Base-by-base conservation (phyloP, 2,329 filamentous ascomycete species). In the Cyclaneusma minus region DNA sequence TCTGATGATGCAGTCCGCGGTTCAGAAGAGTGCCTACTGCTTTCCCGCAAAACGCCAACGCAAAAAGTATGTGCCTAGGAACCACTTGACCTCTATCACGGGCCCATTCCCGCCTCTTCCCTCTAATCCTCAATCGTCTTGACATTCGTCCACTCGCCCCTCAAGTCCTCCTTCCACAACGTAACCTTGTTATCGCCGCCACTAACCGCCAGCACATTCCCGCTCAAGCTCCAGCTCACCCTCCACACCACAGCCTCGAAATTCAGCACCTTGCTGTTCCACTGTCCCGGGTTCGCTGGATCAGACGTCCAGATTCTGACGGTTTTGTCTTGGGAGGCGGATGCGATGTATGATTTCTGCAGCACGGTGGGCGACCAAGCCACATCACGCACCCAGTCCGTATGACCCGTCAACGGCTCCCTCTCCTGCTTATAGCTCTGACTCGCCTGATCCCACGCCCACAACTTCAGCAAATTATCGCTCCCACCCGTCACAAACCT, bases 111-210 rank as follows among this genome's bases (percentile, higher is more conserved):
- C 18, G 11, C 11, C 18, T 20, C 7, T 7, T 20, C 18, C 7
- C 6, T 8, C 38, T 62, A 92, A 58, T 92, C 83, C 52, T 93
- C 87, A 49, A 98, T 85, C 32, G 82, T 84, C 68, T 93, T 94
- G 39, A 95, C 82, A 45, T 80, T 82, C 56, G 95, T 85, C 89
- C 89, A 98, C 48, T 92, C 82, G 29, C 89, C 89, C 50, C 79
- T 80, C 42, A 98, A 60, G 50, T 92, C 92, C 67, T 98, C 89
- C 67, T 95, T 98, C 87, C 87, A 98, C 51, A 98, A 55, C 28
- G 78, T 91, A 29, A 98, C 85, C 58, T 91, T 85, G 63, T 98
- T 98, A 56, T 98, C 87, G 14, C 79, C 82, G 20, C 83, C 83
- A 48, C 80, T 89, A 35, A 94, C 83, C 7, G 89, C 89, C 42